Conservation (phyloP, 1,284 basidiomycete genomes). For the Rhodotorula sp. region DNA sequence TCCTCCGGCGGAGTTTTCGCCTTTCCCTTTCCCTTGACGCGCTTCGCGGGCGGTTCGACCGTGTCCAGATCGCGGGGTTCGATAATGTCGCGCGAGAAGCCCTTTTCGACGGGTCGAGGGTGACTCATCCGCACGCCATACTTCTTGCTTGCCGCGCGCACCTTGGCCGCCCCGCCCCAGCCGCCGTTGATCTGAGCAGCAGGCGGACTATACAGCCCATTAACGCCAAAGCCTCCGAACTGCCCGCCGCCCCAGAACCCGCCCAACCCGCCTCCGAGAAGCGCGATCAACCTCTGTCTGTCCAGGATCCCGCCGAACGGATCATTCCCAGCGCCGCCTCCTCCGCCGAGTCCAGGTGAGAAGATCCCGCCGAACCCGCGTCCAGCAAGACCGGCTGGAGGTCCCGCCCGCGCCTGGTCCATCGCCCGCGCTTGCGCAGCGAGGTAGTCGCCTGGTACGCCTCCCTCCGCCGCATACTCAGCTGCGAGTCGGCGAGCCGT, state of each 20-base stretch:
- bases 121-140: conserved; percentile 34
- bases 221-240: background rate
- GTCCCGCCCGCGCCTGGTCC: background rate
- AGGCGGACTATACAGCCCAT: background rate
- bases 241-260: background rate
- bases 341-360: background rate
- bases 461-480: too few relatives aligned
- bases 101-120: conserved; percentile 16
- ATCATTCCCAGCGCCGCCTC: too few relatives aligned
- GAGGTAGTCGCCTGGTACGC: background rate
- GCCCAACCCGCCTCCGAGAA: background rate
- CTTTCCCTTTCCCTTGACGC: conserved; percentile 5
- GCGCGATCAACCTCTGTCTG: background rate
- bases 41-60: background rate
- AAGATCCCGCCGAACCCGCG: conserved; percentile 2
- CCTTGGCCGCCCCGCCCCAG: conserved; percentile 35
- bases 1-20: background rate
- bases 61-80: conserved; percentile 22
- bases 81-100: conserved; percentile 35
- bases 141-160: conserved; percentile 24
- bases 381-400: background rate
- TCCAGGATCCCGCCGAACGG: background rate
- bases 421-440: conserved; percentile 1
- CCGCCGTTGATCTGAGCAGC: background rate
- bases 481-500: too few relatives aligned